Evolutionary conservation across 148 eudicot genomes (phyloP).

Genomic region (Rhododendron williamsianum): DNA sequence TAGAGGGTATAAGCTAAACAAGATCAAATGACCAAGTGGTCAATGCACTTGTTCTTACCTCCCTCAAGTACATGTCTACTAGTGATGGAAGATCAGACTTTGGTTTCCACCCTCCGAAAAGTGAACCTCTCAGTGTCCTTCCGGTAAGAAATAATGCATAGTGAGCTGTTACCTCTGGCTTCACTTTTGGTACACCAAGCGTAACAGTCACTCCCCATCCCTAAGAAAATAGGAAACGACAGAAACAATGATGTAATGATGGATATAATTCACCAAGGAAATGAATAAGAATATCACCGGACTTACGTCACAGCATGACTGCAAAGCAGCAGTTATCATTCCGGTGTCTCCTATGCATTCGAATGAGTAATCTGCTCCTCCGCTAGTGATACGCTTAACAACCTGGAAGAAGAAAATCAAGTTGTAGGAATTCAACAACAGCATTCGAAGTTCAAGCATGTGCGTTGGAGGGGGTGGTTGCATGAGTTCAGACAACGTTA

Average conservation of each 20-base stretch:
- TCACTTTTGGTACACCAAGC: conserved; percentile 88
- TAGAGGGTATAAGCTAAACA: neutral
- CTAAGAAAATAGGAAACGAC: conserved; percentile 22
- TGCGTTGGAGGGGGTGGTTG: neutral
- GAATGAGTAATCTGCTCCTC: conserved; percentile 96
- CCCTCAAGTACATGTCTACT: conserved; percentile 69
- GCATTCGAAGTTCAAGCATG: neutral
- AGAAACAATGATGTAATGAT: neutral
- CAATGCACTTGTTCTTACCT: conserved; percentile 37
- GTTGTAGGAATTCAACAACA: neutral
- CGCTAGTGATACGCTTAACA: conserved; percentile 63
- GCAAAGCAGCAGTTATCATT: conserved; percentile 69
- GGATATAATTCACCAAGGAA: neutral
- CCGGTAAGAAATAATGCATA: conserved; percentile 68
- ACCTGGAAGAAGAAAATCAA: conserved; percentile 37
- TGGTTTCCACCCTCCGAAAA: conserved; percentile 99
- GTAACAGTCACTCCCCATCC: conserved; percentile 97
- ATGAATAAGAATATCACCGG: neutral
- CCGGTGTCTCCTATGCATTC: conserved; percentile 92
- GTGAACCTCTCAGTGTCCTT: conserved; percentile 75
- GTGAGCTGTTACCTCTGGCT: conserved; percentile 76
- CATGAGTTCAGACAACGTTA: too few relatives aligned
- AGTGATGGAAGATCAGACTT: conserved; percentile 81
- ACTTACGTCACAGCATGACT: conserved; percentile 79
- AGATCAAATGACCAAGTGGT: conserved; percentile 1